A percentile compares a stretch with the other conserved stretches of the same genome.
Evolutionary conservation across 768 basidiomycete genomes (phyloP).

Genomic region (Leccinum sublutescens): DNA sequence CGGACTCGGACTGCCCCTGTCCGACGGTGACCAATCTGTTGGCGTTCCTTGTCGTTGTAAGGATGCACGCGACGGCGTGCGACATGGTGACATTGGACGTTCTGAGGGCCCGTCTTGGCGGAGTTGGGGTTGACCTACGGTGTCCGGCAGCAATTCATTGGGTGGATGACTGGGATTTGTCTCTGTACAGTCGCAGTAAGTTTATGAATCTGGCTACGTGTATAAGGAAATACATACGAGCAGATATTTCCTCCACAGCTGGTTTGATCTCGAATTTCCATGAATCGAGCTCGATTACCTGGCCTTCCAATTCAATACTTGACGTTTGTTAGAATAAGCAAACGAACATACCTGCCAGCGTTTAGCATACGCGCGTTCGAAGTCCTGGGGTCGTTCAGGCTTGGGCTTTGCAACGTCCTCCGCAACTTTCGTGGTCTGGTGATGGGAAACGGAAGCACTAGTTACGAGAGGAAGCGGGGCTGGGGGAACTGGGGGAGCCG

Average conservation of each 20-base stretch:
- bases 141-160: not conserved
- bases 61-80: slow-evolving; percentile 11
- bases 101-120: not conserved
- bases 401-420: slow-evolving; percentile 8
- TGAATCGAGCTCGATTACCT: slow-evolving; percentile 14
- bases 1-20: slow-evolving; percentile 22
- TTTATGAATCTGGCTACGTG: not conserved
- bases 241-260: slow-evolving; percentile 1
- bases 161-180: not conserved
- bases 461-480: slow-evolving; percentile 7
- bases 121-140: not conserved
- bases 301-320: not conserved
- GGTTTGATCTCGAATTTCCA: slow-evolving; percentile 18
- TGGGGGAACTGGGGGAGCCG: not conserved
- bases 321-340: not conserved
- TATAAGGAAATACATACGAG: slow-evolving; percentile 12
- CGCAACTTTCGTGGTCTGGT: not conserved
- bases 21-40: slow-evolving; percentile 32
- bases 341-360: slow-evolving; percentile 25
- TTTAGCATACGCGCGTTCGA: slow-evolving; percentile 21
- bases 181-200: slow-evolving; percentile 4
- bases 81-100: slow-evolving; percentile 1
- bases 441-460: slow-evolving; percentile 1
- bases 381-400: slow-evolving; percentile 7
- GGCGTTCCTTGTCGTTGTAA: slow-evolving; percentile 25